Conservation (phyloP, 306 rosid genomes). For the Purshia tridentata region DNA sequence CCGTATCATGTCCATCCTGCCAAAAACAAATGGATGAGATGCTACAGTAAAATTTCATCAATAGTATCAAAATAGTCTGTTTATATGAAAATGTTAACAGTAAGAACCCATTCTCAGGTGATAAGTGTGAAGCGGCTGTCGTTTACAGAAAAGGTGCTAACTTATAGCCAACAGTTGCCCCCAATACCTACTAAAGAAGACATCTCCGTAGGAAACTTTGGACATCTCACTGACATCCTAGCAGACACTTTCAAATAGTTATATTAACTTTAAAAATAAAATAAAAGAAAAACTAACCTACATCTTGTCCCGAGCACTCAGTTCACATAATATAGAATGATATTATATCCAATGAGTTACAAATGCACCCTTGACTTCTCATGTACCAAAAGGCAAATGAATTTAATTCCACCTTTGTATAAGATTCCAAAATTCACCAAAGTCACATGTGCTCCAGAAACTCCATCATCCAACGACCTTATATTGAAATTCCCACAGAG, state of each 20-base stretch:
- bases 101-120: slow-evolving; percentile 4
- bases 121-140: neutral
- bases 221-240: neutral
- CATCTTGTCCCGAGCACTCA: neutral
- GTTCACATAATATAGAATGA: neutral
- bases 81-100: neutral
- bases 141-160: neutral
- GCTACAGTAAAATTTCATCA: neutral
- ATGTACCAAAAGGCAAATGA: neutral
- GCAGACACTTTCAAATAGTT: neutral
- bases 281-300: neutral
- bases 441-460: neutral
- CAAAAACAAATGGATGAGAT: slow-evolving; percentile 21
- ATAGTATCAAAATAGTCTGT: neutral
- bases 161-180: neutral
- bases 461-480: neutral
- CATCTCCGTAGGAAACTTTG: neutral
- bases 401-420: neutral
- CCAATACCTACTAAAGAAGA: neutral
- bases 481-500: neutral
- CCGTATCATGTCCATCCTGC: slow-evolving; percentile 50
- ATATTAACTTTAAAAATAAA: neutral
- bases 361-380: neutral
- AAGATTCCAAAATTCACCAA: neutral
- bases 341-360: neutral